phyloP scores from a whole-genome alignment of 176 grass and related monocot species.

The Puya raimondii region DNA sequence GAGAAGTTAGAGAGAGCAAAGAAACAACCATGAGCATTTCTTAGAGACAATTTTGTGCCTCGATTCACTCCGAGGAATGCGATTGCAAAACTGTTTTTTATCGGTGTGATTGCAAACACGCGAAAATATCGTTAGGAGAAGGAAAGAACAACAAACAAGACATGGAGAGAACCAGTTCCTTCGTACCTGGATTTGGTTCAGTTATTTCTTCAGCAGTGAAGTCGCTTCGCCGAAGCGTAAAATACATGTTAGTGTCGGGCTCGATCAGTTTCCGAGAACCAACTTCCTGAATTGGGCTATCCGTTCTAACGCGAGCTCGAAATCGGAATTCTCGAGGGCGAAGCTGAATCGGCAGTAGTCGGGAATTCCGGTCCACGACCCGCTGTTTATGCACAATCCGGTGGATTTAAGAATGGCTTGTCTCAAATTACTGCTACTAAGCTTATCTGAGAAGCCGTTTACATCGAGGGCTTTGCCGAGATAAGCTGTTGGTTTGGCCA shows the following conservation, averaged over 20 bases:
- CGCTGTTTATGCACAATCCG: constrained; percentile 75
- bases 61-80: too few species aligned
- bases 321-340: constrained; percentile 51
- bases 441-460: constrained; percentile 34
- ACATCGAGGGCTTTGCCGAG: constrained; percentile 52
- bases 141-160: too few species aligned
- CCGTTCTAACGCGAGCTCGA: constrained; percentile 44
- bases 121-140: too few species aligned
- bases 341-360: constrained; percentile 82
- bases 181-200: background rate
- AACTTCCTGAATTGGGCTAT: constrained; percentile 54
- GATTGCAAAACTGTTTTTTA: too few species aligned
- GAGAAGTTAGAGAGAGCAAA: too few species aligned
- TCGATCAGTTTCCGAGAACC: constrained; percentile 40
- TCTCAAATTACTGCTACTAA: constrained; percentile 55
- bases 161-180: too few species aligned
- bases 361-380: constrained; percentile 61
- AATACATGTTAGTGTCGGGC: background rate
- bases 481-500: constrained; percentile 63
- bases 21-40: too few species aligned
- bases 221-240: background rate
- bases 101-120: too few species aligned
- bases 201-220: constrained; percentile 2
- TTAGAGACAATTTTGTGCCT: too few species aligned
- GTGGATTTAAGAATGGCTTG: constrained; percentile 69